A percentile compares a stretch with the other conserved stretches of the same genome.
Evolutionary conservation across 169 alveolate species (phyloP).

Genomic region (Neospora caninum): DNA sequence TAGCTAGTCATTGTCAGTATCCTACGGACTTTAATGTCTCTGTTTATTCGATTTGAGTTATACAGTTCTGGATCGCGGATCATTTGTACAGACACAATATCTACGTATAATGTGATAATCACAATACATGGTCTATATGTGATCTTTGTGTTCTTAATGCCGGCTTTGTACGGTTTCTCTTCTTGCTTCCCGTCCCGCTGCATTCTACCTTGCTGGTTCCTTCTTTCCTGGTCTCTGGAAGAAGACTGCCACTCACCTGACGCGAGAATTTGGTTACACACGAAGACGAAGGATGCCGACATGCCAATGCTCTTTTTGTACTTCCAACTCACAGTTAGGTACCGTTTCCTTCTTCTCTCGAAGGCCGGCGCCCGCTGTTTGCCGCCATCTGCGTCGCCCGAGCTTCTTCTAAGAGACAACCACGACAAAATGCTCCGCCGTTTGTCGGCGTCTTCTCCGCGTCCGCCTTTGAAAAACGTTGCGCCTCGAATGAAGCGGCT

Average conservation of each 20-base stretch:
- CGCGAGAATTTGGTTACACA: constrained; percentile 53
- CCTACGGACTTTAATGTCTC: too few species aligned
- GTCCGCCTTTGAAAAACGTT: not conserved
- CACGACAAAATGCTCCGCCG: not conserved
- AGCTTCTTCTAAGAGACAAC: not conserved
- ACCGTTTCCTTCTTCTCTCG: constrained; percentile 36
- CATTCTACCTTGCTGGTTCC: too few species aligned
- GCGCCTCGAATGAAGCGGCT: not conserved
- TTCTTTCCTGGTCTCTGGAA: too few species aligned
- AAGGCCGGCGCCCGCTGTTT: constrained; percentile 34
- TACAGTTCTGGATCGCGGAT: too few species aligned
- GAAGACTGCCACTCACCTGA: constrained; percentile 9
- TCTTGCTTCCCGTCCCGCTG: too few species aligned
- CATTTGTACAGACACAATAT: too few species aligned
- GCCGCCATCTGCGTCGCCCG: not conserved
- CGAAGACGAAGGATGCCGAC: constrained; percentile 49
- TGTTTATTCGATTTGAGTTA: too few species aligned
- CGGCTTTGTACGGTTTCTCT: too few species aligned
- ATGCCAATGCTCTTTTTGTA: constrained; percentile 55
- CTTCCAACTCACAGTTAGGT: constrained; percentile 48
- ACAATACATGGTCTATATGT: too few species aligned
- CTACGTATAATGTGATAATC: too few species aligned
- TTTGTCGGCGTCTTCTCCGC: not conserved
- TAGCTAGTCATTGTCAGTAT: too few species aligned
- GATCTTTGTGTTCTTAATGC: too few species aligned